Conservation (phyloP, 352 stramenopile genomes). For the Pythium angustatum region DNA sequence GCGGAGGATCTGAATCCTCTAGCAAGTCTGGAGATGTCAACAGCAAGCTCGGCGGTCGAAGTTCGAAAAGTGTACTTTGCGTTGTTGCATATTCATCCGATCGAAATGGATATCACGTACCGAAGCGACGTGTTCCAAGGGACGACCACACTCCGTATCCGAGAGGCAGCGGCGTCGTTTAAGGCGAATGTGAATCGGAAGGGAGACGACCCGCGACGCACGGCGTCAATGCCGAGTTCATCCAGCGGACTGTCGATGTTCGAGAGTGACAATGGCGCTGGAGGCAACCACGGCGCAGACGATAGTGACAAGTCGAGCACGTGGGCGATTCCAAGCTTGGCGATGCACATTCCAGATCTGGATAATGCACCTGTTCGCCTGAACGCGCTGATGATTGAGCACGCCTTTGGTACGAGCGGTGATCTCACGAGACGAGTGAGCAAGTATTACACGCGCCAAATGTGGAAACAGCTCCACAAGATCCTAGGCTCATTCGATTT, state of each 20-base stretch:
- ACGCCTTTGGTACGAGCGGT: conserved; percentile 87
- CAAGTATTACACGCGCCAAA: conserved; percentile 88
- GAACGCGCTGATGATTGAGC: conserved; percentile 87
- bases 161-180: conserved; percentile 44
- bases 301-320: conserved; percentile 50
- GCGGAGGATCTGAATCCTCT: conserved; percentile 82
- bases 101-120: conserved; percentile 89
- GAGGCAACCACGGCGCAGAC: conserved; percentile 26
- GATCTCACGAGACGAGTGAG: conserved; percentile 82
- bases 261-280: conserved; percentile 30
- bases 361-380: conserved; percentile 87
- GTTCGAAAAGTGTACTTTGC: conserved; percentile 88
- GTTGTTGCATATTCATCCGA: conserved; percentile 84
- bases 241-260: conserved; percentile 30
- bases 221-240: conserved; percentile 36
- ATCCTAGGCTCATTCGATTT: conserved; percentile 90
- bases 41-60: conserved; percentile 64
- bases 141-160: conserved; percentile 53
- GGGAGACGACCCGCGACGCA: conserved; percentile 40
- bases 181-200: conserved; percentile 26
- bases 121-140: conserved; percentile 85
- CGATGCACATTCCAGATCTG: conserved; percentile 86
- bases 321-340: conserved; percentile 85
- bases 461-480: conserved; percentile 90
- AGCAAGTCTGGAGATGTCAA: conserved; percentile 66